Evolutionary conservation across 2,329 filamentous ascomycete species (phyloP).

Genomic region (Botrytis medusae): DNA sequence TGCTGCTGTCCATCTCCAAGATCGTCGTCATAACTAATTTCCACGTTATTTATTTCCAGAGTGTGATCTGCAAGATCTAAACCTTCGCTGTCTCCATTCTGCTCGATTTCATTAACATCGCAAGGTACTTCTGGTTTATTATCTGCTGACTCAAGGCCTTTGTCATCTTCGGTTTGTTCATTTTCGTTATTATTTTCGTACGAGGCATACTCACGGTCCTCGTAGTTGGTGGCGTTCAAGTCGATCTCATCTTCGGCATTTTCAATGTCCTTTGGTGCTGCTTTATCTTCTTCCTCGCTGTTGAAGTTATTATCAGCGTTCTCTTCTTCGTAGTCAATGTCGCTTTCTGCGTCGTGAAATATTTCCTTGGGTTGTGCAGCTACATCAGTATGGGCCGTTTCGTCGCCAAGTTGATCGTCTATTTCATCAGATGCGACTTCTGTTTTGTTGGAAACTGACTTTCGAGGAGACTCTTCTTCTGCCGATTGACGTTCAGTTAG

Average conservation of each 20-base stretch:
- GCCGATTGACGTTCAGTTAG: slow-evolving; percentile 30
- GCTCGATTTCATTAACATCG: slow-evolving; percentile 42
- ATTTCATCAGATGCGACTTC: slow-evolving; percentile 11
- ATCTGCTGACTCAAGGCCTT: slow-evolving; percentile 2
- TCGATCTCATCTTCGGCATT: slow-evolving; percentile 5
- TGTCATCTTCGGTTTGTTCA: slow-evolving; percentile 32
- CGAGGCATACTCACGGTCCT: slow-evolving; percentile 16
- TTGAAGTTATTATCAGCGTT: neutral
- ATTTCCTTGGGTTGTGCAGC: slow-evolving; percentile 3
- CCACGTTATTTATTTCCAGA: slow-evolving; percentile 11
- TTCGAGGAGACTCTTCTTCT: slow-evolving; percentile 32
- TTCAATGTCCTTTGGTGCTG: neutral
- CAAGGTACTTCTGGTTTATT: neutral
- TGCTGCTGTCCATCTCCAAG: neutral
- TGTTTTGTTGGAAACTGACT: slow-evolving; percentile 27
- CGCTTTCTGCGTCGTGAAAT: slow-evolving; percentile 30
- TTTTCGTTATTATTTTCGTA: slow-evolving; percentile 40
- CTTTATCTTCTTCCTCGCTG: neutral
- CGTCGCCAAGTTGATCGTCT: neutral
- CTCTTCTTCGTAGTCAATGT: slow-evolving; percentile 25
- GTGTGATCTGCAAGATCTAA: neutral
- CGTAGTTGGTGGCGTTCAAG: slow-evolving; percentile 10
- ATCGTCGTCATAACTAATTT: slow-evolving; percentile 9
- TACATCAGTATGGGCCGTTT: neutral
- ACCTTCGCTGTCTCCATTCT: slow-evolving; percentile 16